Conservation (phyloP, 768 basidiomycete species). For the Tubosaeta brunneosetosa region DNA sequence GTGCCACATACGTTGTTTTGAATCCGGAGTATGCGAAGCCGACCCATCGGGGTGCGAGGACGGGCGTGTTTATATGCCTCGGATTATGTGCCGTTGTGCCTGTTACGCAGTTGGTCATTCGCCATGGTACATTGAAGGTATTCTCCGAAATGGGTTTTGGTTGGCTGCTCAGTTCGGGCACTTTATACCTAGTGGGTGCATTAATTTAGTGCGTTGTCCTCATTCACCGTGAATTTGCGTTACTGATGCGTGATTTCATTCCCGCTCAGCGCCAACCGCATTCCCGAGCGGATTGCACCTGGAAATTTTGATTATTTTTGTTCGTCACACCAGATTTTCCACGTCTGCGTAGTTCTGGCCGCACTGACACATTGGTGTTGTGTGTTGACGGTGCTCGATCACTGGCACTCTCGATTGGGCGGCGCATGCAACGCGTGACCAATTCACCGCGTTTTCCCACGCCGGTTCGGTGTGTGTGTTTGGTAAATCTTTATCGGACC, state of each 20-base stretch:
- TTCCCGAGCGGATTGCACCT: constrained; percentile 72
- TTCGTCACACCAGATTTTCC: constrained; percentile 89
- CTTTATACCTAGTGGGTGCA: constrained; percentile 74
- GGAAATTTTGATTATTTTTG: constrained; percentile 77
- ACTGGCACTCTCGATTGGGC: constrained; percentile 43
- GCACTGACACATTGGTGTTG: constrained; percentile 62
- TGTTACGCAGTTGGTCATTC: constrained; percentile 55
- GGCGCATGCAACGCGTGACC: constrained; percentile 20
- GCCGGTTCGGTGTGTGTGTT: constrained; percentile 13
- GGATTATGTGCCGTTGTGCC: constrained; percentile 71
- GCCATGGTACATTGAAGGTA: constrained; percentile 54
- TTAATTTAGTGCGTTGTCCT: constrained; percentile 67
- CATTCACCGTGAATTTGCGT: constrained; percentile 24
- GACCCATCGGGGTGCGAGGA: constrained; percentile 70
- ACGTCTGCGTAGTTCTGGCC: constrained; percentile 70
- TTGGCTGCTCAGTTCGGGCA: constrained; percentile 67
- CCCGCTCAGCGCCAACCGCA: constrained; percentile 68
- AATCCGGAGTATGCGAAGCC: constrained; percentile 75
- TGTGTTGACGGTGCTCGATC: constrained; percentile 52
- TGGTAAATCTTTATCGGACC: constrained; percentile 20
- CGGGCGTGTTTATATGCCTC: constrained; percentile 71
- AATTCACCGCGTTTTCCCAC: constrained; percentile 25
- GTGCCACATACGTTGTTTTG: constrained; percentile 70
- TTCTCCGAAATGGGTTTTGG: constrained; percentile 61
- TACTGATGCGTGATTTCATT: constrained; percentile 29